phyloP scores from a whole-genome alignment of 306 rosid species.

The Cicer judaicum region DNA sequence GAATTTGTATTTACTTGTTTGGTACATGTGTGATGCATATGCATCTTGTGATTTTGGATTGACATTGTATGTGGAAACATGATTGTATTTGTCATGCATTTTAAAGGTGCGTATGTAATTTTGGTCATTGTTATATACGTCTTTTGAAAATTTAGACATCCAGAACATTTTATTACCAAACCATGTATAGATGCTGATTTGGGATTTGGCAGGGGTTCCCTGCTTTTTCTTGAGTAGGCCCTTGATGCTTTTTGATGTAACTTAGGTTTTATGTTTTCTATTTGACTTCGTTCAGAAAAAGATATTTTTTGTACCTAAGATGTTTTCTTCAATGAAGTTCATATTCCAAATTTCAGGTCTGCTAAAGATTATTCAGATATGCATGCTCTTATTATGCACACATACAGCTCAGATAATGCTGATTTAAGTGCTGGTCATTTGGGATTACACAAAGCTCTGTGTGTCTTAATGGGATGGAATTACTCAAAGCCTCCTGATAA shows the following conservation, averaged over 20 bases:
- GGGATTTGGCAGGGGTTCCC: not conserved
- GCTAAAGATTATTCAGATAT: slow-evolving; percentile 88
- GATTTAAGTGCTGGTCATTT: slow-evolving; percentile 84
- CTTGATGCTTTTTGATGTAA: slow-evolving; percentile 16
- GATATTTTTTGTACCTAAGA: slow-evolving; percentile 49
- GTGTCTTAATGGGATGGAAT: slow-evolving; percentile 98
- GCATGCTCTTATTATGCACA: slow-evolving; percentile 93
- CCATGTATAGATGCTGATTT: slow-evolving; percentile 19
- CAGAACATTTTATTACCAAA: not conserved
- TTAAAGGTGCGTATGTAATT: slow-evolving; percentile 2
- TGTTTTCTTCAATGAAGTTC: slow-evolving; percentile 66
- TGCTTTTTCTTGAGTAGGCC: slow-evolving; percentile 13
- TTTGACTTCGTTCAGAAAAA: not conserved
- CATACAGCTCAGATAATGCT: slow-evolving; percentile 76
- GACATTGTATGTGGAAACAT: not conserved
- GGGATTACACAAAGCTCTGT: slow-evolving; percentile 96
- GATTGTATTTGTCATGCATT: slow-evolving; percentile 36
- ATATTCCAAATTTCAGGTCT: slow-evolving; percentile 90
- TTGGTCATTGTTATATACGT: not conserved
- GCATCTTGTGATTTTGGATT: slow-evolving; percentile 23
- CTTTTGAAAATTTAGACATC: slow-evolving; percentile 27
- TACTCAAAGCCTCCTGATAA: slow-evolving; percentile 84
- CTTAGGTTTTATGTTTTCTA: slow-evolving; percentile 14
- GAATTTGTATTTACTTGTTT: slow-evolving; percentile 14
- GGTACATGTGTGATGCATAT: slow-evolving; percentile 16